A percentile compares a stretch with the other conserved stretches of the same genome.
phyloP scores from a whole-genome alignment of 2,329 filamentous ascomycete species.

The Cordyceps cateniannulata region DNA sequence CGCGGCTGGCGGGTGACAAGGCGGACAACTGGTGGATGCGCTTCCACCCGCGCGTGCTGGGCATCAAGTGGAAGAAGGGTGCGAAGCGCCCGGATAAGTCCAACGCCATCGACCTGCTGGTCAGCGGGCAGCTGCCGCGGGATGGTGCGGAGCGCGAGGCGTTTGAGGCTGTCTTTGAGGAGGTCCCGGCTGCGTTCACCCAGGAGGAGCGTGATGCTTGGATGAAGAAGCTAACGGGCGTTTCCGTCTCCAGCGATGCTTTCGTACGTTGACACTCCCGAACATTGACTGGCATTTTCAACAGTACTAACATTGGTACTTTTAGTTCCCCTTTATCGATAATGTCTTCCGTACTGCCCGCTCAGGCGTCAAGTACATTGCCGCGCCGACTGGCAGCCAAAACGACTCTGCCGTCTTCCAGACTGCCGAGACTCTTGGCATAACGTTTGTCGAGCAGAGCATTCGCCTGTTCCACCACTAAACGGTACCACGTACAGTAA shows the following conservation, averaged over 20 bases:
- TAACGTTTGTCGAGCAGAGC: conserved; percentile 94
- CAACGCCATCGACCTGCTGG: conserved; percentile 94
- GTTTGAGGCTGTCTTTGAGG: conserved; percentile 86
- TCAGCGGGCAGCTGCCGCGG: conserved; percentile 82
- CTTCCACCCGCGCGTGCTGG: conserved; percentile 84
- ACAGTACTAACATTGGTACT: conserved; percentile 19
- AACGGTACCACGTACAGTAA: too few species aligned
- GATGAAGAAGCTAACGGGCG: conserved; percentile 73
- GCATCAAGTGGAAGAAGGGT: conserved; percentile 94
- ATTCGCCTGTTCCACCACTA: conserved; percentile 94
- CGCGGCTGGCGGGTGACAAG: conserved; percentile 93
- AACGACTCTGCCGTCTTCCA: conserved; percentile 78
- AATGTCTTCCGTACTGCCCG: conserved; percentile 89
- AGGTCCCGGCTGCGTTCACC: conserved; percentile 77
- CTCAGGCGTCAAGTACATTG: conserved; percentile 92
- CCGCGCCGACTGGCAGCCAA: conserved; percentile 84
- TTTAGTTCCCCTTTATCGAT: conserved; percentile 92
- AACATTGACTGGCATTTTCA: not conserved
- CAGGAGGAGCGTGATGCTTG: conserved; percentile 78
- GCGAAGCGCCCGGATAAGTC: conserved; percentile 96
- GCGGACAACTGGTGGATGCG: conserved; percentile 99
- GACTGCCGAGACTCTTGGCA: conserved; percentile 84
- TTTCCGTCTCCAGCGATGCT: conserved; percentile 87
- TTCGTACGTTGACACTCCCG: conserved; percentile 59
- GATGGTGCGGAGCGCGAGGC: conserved; percentile 75